These are phyloP conservation scores for Thermothielavioides terrestris DNA, from an alignment of 495 filamentous ascomycete species.

Conservation along the genomic window DNA sequence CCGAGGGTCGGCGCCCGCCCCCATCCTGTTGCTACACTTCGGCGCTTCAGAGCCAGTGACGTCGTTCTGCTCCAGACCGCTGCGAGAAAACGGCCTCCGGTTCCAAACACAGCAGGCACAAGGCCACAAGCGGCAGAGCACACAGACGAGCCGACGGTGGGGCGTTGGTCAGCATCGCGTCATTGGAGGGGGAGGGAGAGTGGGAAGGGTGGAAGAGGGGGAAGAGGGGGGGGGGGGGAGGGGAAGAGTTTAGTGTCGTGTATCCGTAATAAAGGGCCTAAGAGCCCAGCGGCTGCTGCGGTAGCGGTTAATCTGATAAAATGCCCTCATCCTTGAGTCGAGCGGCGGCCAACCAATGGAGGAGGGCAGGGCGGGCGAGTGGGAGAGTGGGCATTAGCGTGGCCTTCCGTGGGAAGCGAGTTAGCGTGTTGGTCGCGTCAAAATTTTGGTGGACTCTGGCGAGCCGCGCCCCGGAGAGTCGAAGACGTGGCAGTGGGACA, in stretches of 20 bases:
- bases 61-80: not conserved
- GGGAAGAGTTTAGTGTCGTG: too few relatives aligned
- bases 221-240: too few relatives aligned
- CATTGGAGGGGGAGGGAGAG: not conserved
- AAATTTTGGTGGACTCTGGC: not conserved
- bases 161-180: conserved; percentile 1
- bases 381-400: conserved; percentile 2
- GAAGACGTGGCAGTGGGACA: not conserved
- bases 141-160: not conserved
- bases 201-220: too few relatives aligned
- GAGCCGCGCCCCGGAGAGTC: not conserved
- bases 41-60: not conserved
- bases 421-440: not conserved
- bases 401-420: not conserved
- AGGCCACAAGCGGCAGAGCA: not conserved
- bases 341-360: not conserved
- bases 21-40: not conserved
- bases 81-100: not conserved
- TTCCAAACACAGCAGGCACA: not conserved
- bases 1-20: not conserved
- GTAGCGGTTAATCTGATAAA: not conserved
- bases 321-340: not conserved
- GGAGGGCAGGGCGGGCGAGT: not conserved
- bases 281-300: conserved; percentile 1
- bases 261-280: too few relatives aligned